Base-by-base conservation (phyloP, 129 eudicot species). In the Rutidosis leptorrhynchoides region DNA sequence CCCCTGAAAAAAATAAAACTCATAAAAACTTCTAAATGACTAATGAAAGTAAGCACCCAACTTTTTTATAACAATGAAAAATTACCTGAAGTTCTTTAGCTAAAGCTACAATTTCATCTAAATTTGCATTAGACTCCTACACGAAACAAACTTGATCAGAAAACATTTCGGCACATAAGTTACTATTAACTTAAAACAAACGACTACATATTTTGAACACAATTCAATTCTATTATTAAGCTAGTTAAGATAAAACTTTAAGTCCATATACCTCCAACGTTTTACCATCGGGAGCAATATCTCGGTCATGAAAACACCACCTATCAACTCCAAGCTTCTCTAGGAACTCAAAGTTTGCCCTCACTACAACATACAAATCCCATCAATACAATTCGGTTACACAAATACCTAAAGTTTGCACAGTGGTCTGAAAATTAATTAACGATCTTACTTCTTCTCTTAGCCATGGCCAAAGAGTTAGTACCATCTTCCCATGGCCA, bases 401-500 rank as follows among this genome's bases (percentile, higher is more conserved):
- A 23, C 14, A 16, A 43, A 17, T 33, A 51, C 26, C 45, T 42
- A 70, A 28, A 49, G 20, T 22, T 27, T 67, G 20, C 7, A 58
- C 22, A 6, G 14, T 1, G 1, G 24, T 74, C 28, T 6, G 24
- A 74, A 45, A 30, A 29, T 8, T 8, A n/a, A 23, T 5, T n/a
- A n/a, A n/a, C 1, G 20, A 78, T 59, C 92, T 77, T 83, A 94
- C 99, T 89, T 79, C 99, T 89, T 81, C 97, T 77, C 77, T 89
- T 94, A 51, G 99, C 99, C 97, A 94, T 94, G 55, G 79, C 82
- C 64, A 94, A n/a, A 1, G 97, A 89, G 70, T 94, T 89, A 27
- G 97, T 94, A 66, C 97, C 99, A 74, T 94, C 99, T 76, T 94
- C 97, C 99, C 99, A 94, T 6, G 97, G 99, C 99, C 99, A 94